Evolutionary conservation across 2,329 filamentous ascomycete species (phyloP).

Genomic region (Botrytis sinoallii): DNA sequence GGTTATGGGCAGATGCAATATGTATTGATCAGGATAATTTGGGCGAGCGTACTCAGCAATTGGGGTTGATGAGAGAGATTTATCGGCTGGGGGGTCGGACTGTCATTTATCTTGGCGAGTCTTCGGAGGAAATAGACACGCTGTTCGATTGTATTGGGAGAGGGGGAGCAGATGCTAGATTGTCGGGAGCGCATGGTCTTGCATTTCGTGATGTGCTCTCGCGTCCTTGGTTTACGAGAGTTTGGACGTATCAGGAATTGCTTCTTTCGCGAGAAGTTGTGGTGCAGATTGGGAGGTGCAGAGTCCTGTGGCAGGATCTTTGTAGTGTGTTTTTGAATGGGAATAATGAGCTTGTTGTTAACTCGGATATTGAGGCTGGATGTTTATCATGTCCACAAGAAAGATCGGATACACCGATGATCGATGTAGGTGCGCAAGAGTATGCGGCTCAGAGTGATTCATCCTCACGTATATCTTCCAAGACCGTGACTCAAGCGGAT

Average conservation of each 20-base stretch:
- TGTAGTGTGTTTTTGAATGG: neutral
- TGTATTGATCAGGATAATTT: neutral
- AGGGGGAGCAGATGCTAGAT: neutral
- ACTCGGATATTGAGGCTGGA: neutral
- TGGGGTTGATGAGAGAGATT: neutral
- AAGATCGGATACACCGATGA: neutral
- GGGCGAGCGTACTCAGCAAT: neutral
- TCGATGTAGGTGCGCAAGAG: neutral
- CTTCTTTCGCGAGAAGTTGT: neutral
- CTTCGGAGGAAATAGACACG: neutral
- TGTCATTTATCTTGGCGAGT: neutral
- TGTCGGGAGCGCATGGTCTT: neutral
- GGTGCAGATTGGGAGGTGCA: neutral
- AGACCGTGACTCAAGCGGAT: neutral
- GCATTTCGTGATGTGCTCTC: neutral
- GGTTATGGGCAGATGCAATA: neutral
- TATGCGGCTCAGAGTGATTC: neutral
- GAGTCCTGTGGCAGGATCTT: neutral
- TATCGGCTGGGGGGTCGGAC: neutral
- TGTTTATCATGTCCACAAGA: neutral
- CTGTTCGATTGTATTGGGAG: neutral
- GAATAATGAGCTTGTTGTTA: neutral
- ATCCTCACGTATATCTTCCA: neutral
- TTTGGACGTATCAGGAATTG: slow-evolving; percentile 6
- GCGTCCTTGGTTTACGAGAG: neutral